Base-by-base conservation (phyloP, 2,329 filamentous ascomycete genomes). In the Colletotrichum tropicicola region DNA sequence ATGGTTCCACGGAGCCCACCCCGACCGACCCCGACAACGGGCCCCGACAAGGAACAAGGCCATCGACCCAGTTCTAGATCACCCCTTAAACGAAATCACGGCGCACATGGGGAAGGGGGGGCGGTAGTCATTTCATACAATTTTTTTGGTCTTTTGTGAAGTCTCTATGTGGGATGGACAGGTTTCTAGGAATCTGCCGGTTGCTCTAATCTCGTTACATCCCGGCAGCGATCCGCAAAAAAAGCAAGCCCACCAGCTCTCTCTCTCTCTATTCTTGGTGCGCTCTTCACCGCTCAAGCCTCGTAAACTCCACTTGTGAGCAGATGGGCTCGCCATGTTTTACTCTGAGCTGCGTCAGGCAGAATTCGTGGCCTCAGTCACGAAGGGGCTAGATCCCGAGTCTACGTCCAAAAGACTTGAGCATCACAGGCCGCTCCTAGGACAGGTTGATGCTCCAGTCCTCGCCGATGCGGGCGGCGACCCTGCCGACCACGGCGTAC, bases 401-500 rank as follows among this genome's bases (percentile, higher is more conserved):
- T 6, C 21, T 39, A 61, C 41, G 4, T 59, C 30, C 37, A 44
- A 37, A 6, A 7, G 32, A 27, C 57, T 13, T 37, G 30, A 2
- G 53, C 59, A 13, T 48, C 56, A 32, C 43, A 21, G n/a, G 64
- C 32, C 13, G 28, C 49, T 51, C 27, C 57, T 65, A 69, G 45
- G 66, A 72, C 70, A 80, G 60, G 67, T 74, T 78, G 60, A 82
- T 78, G 60, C 66, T 83, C 84, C 85, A 89, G 74, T 88, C 84
- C 28, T 80, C 81, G 9, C 83, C 85, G 67, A 88, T 83, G 57
- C 77, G 78, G 17, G 80, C 82, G 7, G 81, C 84, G 5, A 88
- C 79, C 44, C 84, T 81, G 45, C 82, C 83, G 8, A 89, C 74
- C 2, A 84, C 77, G 4, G 84, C 86, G 74, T 83, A 89, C 4